Evolutionary conservation across 306 rosid species (phyloP).

Genomic region (Pueraria montana): DNA sequence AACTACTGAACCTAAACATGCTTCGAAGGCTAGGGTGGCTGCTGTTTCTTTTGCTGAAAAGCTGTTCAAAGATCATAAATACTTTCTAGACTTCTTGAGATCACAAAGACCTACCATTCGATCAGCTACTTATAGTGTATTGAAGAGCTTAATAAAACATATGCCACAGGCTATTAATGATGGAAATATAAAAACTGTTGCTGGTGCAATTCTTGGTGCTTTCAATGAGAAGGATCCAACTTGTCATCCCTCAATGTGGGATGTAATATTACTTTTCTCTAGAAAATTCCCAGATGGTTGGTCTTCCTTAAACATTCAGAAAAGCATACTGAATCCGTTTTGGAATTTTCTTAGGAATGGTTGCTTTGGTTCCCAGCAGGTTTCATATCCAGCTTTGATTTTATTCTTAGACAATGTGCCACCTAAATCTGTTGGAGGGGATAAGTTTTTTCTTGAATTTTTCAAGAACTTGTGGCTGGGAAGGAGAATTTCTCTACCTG

Average conservation of each 20-base stretch:
- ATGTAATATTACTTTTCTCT: conserved; percentile 80
- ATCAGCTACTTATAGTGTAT: conserved; percentile 78
- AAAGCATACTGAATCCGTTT: conserved; percentile 73
- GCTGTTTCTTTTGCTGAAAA: conserved; percentile 88
- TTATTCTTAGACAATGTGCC: conserved; percentile 79
- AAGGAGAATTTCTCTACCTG: conserved; percentile 67
- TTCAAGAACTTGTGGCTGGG: conserved; percentile 88
- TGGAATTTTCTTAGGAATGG: conserved; percentile 92
- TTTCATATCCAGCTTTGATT: conserved; percentile 88
- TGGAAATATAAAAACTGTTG: conserved; percentile 74
- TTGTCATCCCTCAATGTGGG: conserved; percentile 97
- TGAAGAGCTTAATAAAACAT: conserved; percentile 82
- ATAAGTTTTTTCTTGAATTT: conserved; percentile 78
- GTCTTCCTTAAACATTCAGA: conserved; percentile 81
- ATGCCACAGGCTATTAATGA: conserved; percentile 79
- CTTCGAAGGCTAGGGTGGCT: conserved; percentile 74
- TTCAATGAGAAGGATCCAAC: conserved; percentile 88
- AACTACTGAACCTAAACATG: conserved; percentile 74
- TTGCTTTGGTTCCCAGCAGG: conserved; percentile 88
- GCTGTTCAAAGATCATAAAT: conserved; percentile 75
- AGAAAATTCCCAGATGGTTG: conserved; percentile 83
- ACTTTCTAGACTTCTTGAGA: conserved; percentile 74
- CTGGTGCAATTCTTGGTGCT: conserved; percentile 83
- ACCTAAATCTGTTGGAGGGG: conserved; percentile 72
- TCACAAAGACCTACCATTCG: conserved; percentile 81